phyloP scores from a whole-genome alignment of 148 eudicot genomes.

The Chenopodium suecicum region DNA sequence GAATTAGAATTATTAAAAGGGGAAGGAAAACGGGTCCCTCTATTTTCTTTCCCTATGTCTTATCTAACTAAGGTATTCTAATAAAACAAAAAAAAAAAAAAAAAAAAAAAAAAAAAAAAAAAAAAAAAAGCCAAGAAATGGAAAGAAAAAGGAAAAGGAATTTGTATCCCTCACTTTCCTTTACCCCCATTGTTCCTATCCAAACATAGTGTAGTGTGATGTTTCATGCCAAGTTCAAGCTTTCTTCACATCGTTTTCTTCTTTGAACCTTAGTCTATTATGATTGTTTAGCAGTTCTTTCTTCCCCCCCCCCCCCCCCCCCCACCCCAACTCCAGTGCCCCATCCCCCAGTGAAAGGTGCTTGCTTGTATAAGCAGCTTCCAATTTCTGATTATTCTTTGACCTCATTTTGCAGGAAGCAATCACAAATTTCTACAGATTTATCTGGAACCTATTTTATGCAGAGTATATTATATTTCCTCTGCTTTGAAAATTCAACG shows the following conservation, averaged over 20 bases:
- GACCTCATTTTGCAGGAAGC: slow-evolving; percentile 71
- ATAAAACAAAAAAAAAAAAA: too few relatives aligned
- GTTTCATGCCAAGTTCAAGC: neutral
- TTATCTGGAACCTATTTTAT: slow-evolving; percentile 93
- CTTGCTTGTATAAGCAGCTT: neutral
- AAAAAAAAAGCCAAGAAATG: too few relatives aligned
- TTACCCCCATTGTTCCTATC: too few relatives aligned
- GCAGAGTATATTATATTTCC: slow-evolving; percentile 87
- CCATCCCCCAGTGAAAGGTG: neutral
- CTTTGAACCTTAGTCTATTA: neutral
- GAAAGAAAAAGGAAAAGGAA: too few relatives aligned
- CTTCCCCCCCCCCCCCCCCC: neutral
- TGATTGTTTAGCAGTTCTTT: neutral
- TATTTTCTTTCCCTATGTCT: too few relatives aligned
- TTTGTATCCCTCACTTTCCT: too few relatives aligned
- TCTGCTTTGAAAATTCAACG: slow-evolving; percentile 38
- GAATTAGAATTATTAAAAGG: too few relatives aligned
- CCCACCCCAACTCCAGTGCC: too few relatives aligned
- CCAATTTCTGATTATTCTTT: slow-evolving; percentile 15
- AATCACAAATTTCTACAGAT: slow-evolving; percentile 78
- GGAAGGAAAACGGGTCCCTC: too few relatives aligned
- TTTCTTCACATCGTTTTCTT: neutral
- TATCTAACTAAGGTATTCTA: too few relatives aligned
- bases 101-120: too few relatives aligned
- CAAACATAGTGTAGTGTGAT: too few relatives aligned